Percentiles rank a stretch among this genome's conserved stretches.
Evolutionary conservation across 257 asterid species (phyloP).

Genomic region (Orobanche coerulescens): DNA sequence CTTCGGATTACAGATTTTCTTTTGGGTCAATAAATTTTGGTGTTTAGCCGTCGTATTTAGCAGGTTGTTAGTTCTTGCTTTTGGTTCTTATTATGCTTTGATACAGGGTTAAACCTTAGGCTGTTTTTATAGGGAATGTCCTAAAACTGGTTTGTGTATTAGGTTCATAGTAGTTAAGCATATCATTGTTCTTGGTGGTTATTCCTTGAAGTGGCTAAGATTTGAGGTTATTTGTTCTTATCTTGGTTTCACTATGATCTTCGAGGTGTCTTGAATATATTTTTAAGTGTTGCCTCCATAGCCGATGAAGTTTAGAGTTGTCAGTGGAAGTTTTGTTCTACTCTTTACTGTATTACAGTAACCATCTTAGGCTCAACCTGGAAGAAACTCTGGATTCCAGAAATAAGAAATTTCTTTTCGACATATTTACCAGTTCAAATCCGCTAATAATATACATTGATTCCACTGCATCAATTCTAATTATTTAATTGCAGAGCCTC

Average conservation of each 20-base stretch:
- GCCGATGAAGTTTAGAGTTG: neutral
- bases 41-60: neutral
- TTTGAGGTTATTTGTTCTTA: slow-evolving; percentile 8
- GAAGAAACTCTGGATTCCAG: neutral
- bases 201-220: neutral
- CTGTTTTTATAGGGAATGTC: neutral
- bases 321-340: neutral
- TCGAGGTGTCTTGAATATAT: neutral
- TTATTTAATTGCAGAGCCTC: slow-evolving; percentile 37
- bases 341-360: neutral
- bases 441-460: too few species aligned
- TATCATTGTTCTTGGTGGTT: neutral
- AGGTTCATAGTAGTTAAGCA: neutral
- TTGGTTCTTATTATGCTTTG: neutral
- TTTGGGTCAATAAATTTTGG: neutral
- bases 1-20: neutral
- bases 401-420: neutral
- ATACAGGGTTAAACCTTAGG: slow-evolving; percentile 12
- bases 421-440: too few species aligned
- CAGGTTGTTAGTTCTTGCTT: neutral
- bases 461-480: neutral
- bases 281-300: neutral
- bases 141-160: neutral
- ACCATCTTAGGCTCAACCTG: neutral
- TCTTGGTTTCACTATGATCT: neutral